These are phyloP conservation scores for Phlyctochytrium planicorne DNA, from an alignment of 192 early-diverging fungal genomes.

Conservation along the genomic window DNA sequence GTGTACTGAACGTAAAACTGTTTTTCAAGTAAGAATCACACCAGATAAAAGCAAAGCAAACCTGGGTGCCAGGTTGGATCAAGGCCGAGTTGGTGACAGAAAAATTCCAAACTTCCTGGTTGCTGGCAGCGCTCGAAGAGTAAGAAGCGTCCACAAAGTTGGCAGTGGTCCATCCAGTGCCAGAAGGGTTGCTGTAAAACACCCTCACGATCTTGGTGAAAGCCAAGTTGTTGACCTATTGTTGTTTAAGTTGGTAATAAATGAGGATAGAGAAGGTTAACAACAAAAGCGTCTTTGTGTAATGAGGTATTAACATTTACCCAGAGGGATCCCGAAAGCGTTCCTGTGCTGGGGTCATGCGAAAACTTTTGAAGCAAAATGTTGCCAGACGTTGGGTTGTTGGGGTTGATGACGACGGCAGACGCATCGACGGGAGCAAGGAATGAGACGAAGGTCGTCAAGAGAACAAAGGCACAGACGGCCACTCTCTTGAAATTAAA, in stretches of 20 bases:
- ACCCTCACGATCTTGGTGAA: constrained; percentile 3
- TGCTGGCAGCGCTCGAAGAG: not conserved
- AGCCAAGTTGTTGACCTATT: constrained; percentile 3
- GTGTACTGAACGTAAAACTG: constrained; percentile 6
- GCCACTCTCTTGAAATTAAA: too few relatives aligned
- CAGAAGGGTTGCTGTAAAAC: not conserved
- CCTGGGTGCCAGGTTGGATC: not conserved
- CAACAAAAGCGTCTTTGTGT: not conserved
- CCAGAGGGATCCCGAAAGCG: not conserved
- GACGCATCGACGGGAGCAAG: too few relatives aligned
- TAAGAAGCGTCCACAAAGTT: not conserved
- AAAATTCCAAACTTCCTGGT: not conserved
- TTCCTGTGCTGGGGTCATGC: not conserved
- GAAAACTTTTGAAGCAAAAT: not conserved
- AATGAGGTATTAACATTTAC: too few relatives aligned
- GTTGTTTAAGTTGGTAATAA: too few relatives aligned
- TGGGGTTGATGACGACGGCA: not conserved
- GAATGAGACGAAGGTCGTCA: too few relatives aligned
- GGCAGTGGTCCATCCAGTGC: not conserved
- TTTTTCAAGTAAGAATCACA: not conserved
- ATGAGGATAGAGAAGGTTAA: not conserved
- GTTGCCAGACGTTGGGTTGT: not conserved
- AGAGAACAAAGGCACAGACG: too few relatives aligned
- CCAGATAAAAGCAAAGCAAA: not conserved
- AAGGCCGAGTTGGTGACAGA: not conserved